Conservation (phyloP, 805 yeast species). For the Myxozyma mucilagina region DNA sequence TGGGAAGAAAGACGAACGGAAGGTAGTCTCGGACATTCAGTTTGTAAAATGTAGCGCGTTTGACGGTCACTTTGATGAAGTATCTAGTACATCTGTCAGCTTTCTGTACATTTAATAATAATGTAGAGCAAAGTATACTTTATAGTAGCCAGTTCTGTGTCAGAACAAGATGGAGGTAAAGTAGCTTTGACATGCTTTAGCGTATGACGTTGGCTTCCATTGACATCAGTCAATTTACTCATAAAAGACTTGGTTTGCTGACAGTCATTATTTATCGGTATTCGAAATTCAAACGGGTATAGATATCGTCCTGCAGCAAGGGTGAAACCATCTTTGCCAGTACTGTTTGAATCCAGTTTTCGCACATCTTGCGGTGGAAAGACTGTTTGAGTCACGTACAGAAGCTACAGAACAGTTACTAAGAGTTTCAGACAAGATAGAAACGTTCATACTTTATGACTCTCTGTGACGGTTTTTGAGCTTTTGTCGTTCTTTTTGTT, state of each 20-base stretch:
- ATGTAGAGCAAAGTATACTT: conserved; percentile 19
- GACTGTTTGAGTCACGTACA: conserved; percentile 37
- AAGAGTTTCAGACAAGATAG: background rate
- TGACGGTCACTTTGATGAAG: conserved; percentile 62
- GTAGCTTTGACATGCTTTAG: conserved; percentile 29
- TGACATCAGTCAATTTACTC: conserved; percentile 18
- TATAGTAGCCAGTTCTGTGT: conserved; percentile 15
- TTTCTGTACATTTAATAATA: conserved; percentile 20
- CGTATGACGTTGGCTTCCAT: conserved; percentile 3
- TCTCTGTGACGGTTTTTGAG: conserved; percentile 31
- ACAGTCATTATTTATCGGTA: conserved; percentile 39
- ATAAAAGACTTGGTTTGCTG: conserved; percentile 8
- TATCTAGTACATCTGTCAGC: conserved; percentile 43
- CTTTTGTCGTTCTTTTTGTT: conserved; percentile 21
- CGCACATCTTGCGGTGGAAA: conserved; percentile 42
- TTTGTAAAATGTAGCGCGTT: conserved; percentile 51
- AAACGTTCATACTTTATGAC: conserved; percentile 24
- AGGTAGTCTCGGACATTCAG: conserved; percentile 49
- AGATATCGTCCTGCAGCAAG: conserved; percentile 40
- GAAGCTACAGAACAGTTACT: conserved; percentile 22
- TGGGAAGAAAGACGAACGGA: conserved; percentile 58
- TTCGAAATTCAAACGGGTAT: conserved; percentile 40
- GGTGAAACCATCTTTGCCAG: conserved; percentile 36
- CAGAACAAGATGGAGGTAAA: conserved; percentile 41
- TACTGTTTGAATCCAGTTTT: conserved; percentile 22